These are phyloP conservation scores for Penicillium sp. DNA, from an alignment of 2,329 filamentous ascomycete species.

Conservation along the genomic window DNA sequence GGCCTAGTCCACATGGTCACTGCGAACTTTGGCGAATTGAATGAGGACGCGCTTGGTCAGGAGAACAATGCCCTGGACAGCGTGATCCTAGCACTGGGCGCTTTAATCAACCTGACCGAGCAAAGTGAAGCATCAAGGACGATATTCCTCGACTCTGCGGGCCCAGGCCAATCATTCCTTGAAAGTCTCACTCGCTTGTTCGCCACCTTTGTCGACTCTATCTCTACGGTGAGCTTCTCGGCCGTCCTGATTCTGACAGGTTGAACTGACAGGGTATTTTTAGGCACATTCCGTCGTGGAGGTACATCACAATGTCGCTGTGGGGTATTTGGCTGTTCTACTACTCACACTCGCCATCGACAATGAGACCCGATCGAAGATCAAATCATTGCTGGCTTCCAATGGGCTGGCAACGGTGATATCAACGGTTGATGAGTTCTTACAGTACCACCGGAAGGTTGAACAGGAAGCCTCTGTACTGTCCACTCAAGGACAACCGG, in stretches of 20 bases:
- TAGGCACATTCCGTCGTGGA: slow-evolving; percentile 63
- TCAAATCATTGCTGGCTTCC: slow-evolving; percentile 48
- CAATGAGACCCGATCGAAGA: slow-evolving; percentile 42
- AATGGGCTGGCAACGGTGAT: slow-evolving; percentile 54
- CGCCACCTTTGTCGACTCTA: slow-evolving; percentile 64
- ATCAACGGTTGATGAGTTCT: slow-evolving; percentile 62
- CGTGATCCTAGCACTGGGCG: slow-evolving; percentile 75
- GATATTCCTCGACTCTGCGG: slow-evolving; percentile 45
- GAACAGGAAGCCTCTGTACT: slow-evolving; percentile 49
- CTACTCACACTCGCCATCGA: slow-evolving; percentile 77
- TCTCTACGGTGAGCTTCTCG: slow-evolving; percentile 63
- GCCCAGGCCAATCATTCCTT: slow-evolving; percentile 49
- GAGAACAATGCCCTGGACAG: slow-evolving; percentile 66
- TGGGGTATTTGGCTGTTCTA: slow-evolving; percentile 83
- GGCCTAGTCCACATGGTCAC: slow-evolving; percentile 40
- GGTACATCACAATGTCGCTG: slow-evolving; percentile 75
- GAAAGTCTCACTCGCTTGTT: slow-evolving; percentile 66
- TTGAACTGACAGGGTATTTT: slow-evolving; percentile 14
- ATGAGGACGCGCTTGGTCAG: slow-evolving; percentile 32
- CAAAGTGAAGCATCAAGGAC: slow-evolving; percentile 66
- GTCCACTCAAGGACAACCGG: slow-evolving; percentile 48
- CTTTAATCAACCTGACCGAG: slow-evolving; percentile 86
- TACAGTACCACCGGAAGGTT: slow-evolving; percentile 60
- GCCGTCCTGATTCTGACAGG: neutral
- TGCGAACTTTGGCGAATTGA: slow-evolving; percentile 32